Conservation (phyloP, 257 asterid species). For the Solanum chiquidenum region DNA sequence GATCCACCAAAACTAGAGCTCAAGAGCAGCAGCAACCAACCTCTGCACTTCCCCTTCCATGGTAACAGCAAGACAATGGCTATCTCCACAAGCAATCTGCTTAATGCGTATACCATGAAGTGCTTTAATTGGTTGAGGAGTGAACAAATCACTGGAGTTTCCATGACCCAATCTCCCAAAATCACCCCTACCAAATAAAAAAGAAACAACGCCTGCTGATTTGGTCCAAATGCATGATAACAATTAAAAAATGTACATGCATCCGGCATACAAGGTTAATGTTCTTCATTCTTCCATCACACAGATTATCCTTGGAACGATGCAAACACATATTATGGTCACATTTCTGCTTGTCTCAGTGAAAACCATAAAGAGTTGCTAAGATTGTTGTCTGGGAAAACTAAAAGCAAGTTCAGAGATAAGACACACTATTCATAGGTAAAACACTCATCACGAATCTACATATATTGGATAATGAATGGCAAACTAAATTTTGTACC, state of each 20-base stretch:
- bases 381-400: neutral
- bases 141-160: conserved; percentile 84
- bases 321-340: neutral
- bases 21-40: conserved; percentile 21
- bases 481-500: neutral
- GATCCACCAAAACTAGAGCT: neutral
- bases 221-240: neutral
- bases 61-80: conserved; percentile 98
- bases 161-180: conserved; percentile 99
- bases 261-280: neutral
- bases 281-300: neutral
- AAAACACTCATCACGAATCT: neutral
- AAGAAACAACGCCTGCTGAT: neutral
- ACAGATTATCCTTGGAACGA: neutral
- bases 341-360: neutral
- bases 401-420: neutral
- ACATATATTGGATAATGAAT: neutral
- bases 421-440: neutral
- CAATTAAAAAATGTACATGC: neutral
- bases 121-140: conserved; percentile 89
- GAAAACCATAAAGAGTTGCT: neutral
- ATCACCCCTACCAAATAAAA: conserved; percentile 68
- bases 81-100: conserved; percentile 98
- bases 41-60: conserved; percentile 96
- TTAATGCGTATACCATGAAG: conserved; percentile 66